Conservation (phyloP, 2,329 filamentous ascomycete genomes). For the Sporothrix protearum region DNA sequence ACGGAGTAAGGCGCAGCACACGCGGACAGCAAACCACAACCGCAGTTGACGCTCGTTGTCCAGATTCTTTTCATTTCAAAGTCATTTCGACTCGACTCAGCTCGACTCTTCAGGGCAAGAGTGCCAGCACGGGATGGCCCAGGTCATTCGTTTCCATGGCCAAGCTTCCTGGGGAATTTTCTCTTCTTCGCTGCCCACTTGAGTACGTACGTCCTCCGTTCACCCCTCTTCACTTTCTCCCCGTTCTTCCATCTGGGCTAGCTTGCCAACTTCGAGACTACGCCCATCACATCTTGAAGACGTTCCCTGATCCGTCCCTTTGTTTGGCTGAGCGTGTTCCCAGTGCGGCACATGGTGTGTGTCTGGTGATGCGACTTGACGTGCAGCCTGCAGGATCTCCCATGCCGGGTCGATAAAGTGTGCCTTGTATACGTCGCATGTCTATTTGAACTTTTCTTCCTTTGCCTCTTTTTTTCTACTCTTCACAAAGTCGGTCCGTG, state of each 20-base stretch:
- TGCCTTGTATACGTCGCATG: too few relatives aligned
- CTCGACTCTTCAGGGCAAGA: not conserved
- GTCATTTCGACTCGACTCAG: not conserved
- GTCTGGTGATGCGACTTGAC: conserved; percentile 17
- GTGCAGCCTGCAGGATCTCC: conserved; percentile 7
- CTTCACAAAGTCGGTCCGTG: not conserved
- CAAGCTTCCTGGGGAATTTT: not conserved
- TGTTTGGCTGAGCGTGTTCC: conserved; percentile 13
- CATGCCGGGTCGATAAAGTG: not conserved
- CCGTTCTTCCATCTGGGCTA: not conserved
- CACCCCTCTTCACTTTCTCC: not conserved
- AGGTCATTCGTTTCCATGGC: not conserved
- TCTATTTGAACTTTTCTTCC: not conserved
- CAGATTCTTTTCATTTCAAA: not conserved
- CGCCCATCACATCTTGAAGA: not conserved
- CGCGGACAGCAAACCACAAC: not conserved
- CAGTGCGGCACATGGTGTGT: conserved; percentile 14
- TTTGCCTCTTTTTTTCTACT: not conserved
- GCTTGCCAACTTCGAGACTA: not conserved
- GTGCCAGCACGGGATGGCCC: not conserved
- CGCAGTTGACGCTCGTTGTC: not conserved
- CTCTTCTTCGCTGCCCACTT: not conserved
- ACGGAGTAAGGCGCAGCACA: conserved; percentile 5
- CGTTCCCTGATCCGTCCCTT: not conserved
- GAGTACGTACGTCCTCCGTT: not conserved